Evolutionary conservation across 345 rosid species (phyloP).

Genomic region (Aquilaria malaccensis): DNA sequence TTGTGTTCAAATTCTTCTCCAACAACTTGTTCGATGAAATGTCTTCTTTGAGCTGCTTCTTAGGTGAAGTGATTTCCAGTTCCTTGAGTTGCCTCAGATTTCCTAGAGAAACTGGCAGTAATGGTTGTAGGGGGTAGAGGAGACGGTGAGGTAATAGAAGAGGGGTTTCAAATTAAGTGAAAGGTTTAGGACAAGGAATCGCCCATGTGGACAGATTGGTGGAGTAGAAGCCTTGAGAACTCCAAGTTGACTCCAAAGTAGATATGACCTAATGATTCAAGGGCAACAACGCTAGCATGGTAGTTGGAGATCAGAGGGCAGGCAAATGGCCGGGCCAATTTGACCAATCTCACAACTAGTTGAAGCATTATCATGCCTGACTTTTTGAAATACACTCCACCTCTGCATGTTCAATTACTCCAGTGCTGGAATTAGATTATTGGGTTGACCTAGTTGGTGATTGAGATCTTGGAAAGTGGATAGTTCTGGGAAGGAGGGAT

Average conservation of each 20-base stretch:
- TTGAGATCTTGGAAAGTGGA: not conserved
- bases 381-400: constrained; percentile 59
- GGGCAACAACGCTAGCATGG: constrained; percentile 73
- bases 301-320: constrained; percentile 79
- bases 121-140: constrained; percentile 96
- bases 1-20: constrained; percentile 57
- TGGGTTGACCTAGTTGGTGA: constrained; percentile 22
- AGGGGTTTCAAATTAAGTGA: constrained; percentile 49
- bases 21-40: constrained; percentile 39
- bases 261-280: constrained; percentile 85
- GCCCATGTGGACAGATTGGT: constrained; percentile 90
- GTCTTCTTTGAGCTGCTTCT: constrained; percentile 27
- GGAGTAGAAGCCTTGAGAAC: constrained; percentile 87
- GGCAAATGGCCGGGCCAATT: constrained; percentile 53
- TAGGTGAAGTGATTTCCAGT: constrained; percentile 27
- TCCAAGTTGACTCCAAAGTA: constrained; percentile 83
- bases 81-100: constrained; percentile 50
- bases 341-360: constrained; percentile 66
- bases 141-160: constrained; percentile 62
- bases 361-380: constrained; percentile 41
- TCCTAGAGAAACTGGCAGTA: constrained; percentile 96
- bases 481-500: not conserved
- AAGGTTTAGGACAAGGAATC: constrained; percentile 85
- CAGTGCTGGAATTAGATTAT: constrained; percentile 18
- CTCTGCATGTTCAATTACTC: constrained; percentile 56